Evolutionary conservation across 225 moss, liverwort and hornwort genomes (phyloP), one percentile per base, ranked within the genome.

Genomic region (Rhytidiadelphus loreus): DNA sequence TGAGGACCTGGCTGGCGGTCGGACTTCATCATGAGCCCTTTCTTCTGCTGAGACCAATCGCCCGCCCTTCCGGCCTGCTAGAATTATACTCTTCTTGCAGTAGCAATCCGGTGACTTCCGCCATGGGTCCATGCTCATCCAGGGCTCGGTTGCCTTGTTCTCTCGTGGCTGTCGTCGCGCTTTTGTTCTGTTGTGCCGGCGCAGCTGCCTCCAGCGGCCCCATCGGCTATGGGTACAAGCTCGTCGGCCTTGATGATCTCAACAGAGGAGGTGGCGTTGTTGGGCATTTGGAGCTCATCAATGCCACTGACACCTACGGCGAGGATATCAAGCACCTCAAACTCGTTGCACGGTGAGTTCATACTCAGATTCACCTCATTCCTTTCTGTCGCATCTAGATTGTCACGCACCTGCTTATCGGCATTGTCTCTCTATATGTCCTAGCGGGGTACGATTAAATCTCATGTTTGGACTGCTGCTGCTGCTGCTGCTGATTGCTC

Each of bases 141-240:
- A 87, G 83, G 83, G 60, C 83, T 48, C 46, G 43, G 61, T 25
- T 61, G 85, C 41, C 82, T 29, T 41, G 78, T 14, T 48, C 70
- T 62, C 77, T 77, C 55, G 77, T 25, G 77, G 77, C n/a, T 24
- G 56, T 90, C 53, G 68, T 78, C 55, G 55, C 46, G 66, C 25
- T 82, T 5, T 16, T 83, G 43, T 7, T 57, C 46, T 87, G 61
- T 58, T 81, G 52, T 73, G 60, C n/a, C 13, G 56, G 65, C 44
- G 82, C 52, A 44, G 83, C 60, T 76, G 82, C 58, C 46, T 75
- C 86, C 28, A 66, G 76, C 62, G 80, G 19, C 14, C 80, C 76
- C 85, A 72, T 92, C 16, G 88, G 92, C 70, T 83, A 80, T 58
- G 92, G 92, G 33, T 92, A 92, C 92, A 90, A 87, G 87, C 87